Evolutionary conservation across 106 monocot species (phyloP).

Genomic region (Dioscorea zingiberensis): DNA sequence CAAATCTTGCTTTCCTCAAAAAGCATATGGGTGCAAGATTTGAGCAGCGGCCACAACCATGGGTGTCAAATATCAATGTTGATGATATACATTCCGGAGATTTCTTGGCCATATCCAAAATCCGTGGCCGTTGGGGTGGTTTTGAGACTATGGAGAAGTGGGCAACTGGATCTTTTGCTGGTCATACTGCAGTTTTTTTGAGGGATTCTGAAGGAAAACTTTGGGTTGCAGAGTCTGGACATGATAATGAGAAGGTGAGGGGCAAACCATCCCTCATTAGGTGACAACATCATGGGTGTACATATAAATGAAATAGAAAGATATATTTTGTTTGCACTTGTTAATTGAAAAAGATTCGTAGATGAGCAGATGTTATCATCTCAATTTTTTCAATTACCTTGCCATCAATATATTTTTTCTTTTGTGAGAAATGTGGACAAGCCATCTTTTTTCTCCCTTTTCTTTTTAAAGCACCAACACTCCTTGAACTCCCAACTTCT

Average conservation of each 20-base stretch:
- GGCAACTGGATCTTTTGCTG: conserved; percentile 93
- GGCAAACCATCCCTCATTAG: too few species aligned
- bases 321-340: too few species aligned
- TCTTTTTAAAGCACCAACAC: too few species aligned
- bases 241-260: conserved; percentile 84
- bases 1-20: conserved; percentile 77
- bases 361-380: too few species aligned
- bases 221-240: conserved; percentile 95
- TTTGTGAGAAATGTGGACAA: too few species aligned
- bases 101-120: conserved; percentile 81
- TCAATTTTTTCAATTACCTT: too few species aligned
- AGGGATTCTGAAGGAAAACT: conserved; percentile 92
- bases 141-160: conserved; percentile 98
- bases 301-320: too few species aligned
- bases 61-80: conserved; percentile 67
- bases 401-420: too few species aligned
- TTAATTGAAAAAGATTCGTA: too few species aligned
- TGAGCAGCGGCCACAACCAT: conserved; percentile 69
- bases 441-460: too few species aligned
- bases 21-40: conserved; percentile 93
- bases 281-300: too few species aligned
- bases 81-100: conserved; percentile 94
- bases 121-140: conserved; percentile 94
- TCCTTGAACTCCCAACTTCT: too few species aligned
- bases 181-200: conserved; percentile 78